Percentiles rank a stretch among this genome's conserved stretches.
phyloP scores from a whole-genome alignment of 2,329 filamentous ascomycete genomes.

The Blastomyces silverae region DNA sequence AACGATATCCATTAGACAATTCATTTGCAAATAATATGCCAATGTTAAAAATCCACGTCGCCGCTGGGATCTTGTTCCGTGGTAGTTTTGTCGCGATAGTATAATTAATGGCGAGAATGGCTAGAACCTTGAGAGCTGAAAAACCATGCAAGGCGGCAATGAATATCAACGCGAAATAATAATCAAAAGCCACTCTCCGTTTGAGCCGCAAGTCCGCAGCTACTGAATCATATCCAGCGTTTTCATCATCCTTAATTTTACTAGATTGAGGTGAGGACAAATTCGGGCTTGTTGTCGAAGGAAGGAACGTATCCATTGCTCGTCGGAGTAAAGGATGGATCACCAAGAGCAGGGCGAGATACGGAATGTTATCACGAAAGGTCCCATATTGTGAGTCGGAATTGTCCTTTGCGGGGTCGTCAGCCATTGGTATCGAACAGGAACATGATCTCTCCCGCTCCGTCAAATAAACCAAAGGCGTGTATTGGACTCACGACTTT shows the following conservation, averaged over 20 bases:
- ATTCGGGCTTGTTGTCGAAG: slow-evolving; percentile 31
- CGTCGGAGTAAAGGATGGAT: slow-evolving; percentile 73
- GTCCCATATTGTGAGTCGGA: slow-evolving; percentile 81
- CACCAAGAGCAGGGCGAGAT: slow-evolving; percentile 64
- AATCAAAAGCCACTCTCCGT: slow-evolving; percentile 74
- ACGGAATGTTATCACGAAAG: slow-evolving; percentile 81
- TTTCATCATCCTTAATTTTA: slow-evolving; percentile 26
- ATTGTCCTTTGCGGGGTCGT: slow-evolving; percentile 56
- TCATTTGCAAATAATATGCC: slow-evolving; percentile 84
- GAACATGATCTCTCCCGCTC: background rate
- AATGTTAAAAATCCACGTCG: slow-evolving; percentile 88
- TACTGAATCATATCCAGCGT: slow-evolving; percentile 31
- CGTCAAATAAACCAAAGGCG: background rate
- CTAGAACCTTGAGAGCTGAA: slow-evolving; percentile 72
- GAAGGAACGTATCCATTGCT: slow-evolving; percentile 56
- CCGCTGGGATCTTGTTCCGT: slow-evolving; percentile 60
- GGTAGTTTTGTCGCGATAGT: slow-evolving; percentile 67
- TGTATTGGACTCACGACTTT: slow-evolving; percentile 60
- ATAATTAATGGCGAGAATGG: slow-evolving; percentile 77
- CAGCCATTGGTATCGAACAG: background rate
- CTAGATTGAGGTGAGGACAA: slow-evolving; percentile 21
- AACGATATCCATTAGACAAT: slow-evolving; percentile 67
- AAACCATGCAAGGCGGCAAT: slow-evolving; percentile 74
- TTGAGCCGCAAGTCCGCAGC: slow-evolving; percentile 53
- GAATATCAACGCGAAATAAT: slow-evolving; percentile 71